Base-by-base conservation (phyloP, 2,329 filamentous ascomycete genomes). In the Neonectria hederae region DNA sequence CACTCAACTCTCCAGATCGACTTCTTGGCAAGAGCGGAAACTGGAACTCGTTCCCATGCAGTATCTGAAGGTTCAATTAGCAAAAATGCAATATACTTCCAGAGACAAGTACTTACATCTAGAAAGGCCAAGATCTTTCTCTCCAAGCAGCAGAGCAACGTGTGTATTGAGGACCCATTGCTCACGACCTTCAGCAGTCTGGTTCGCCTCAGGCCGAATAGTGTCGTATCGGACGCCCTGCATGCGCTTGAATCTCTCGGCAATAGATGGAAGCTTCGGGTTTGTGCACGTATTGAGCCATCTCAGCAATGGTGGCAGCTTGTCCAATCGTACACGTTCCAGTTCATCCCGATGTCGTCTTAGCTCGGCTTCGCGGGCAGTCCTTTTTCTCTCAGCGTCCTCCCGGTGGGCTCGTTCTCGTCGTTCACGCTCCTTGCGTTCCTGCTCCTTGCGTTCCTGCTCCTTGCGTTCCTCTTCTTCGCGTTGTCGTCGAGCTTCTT, bases 161-260 rank as follows among this genome's bases (percentile, higher is more conserved):
- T 90, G 86, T 3, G 85, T 87, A 70, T 90, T 91, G 54, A 90
- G 82, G 59, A 90, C 77, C 88, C 89, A 91, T 69, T 88, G 87
- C 69, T 90, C 88, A 54, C 87, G 83, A n/a, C 87, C 88, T 51
- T 83, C 84, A 2, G 82, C 69, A 11, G 83, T 85, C 8, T 84
- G 84, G 6, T 83, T 86, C 14, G 83, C 79, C 30, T 82, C 81
- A 4, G 83, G 82, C 14, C 82, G 82, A 61, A 90, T 88, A 4
- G 87, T 90, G 74, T 90, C 88, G 72, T 87, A 90, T 22, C 89
- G 85, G 52, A 89, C 86, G 17, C 88, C 88, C 68, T 87, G 83
- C 65, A 89, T 85, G 51, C 78, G 80, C 65, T 81, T 81, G 74
- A 90, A 89, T 46, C 84, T 83, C 55, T 83, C 79, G 5, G 87